phyloP scores from a whole-genome alignment of 2,329 filamentous ascomycete species.

The Botrytis fabae region DNA sequence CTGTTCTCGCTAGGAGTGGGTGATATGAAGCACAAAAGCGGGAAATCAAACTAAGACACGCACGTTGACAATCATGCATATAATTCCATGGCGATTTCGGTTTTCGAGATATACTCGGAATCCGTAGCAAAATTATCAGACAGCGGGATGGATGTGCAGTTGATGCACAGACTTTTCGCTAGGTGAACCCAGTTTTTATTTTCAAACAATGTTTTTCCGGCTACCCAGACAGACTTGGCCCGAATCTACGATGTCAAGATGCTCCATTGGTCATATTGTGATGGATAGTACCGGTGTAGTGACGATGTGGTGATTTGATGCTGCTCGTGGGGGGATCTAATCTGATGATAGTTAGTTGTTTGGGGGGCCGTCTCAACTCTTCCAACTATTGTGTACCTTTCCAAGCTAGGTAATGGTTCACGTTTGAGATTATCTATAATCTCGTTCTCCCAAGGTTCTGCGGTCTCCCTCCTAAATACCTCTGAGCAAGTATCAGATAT shows the following conservation, averaged over 20 bases:
- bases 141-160: constrained; percentile 19
- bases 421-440: not conserved
- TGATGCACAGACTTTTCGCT: constrained; percentile 18
- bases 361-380: constrained; percentile 9
- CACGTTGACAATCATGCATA: constrained; percentile 14
- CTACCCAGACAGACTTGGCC: not conserved
- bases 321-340: constrained; percentile 7
- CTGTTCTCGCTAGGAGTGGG: not conserved
- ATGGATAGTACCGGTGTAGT: not conserved
- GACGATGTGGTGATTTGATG: constrained; percentile 5
- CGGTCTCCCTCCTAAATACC: too few species aligned
- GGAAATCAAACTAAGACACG: constrained; percentile 7
- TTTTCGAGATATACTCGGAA: constrained; percentile 19
- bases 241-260: not conserved
- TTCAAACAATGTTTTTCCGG: constrained; percentile 1
- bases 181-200: constrained; percentile 8
- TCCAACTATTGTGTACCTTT: not conserved
- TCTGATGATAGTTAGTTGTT: constrained; percentile 15
- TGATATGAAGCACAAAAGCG: not conserved
- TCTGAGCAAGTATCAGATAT: not conserved
- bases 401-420: not conserved
- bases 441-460: not conserved
- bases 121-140: constrained; percentile 10
- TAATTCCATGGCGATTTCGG: not conserved
- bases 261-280: not conserved